Evolutionary conservation across 768 basidiomycete genomes (phyloP).

Genomic region (Hortiboletus campestris): DNA sequence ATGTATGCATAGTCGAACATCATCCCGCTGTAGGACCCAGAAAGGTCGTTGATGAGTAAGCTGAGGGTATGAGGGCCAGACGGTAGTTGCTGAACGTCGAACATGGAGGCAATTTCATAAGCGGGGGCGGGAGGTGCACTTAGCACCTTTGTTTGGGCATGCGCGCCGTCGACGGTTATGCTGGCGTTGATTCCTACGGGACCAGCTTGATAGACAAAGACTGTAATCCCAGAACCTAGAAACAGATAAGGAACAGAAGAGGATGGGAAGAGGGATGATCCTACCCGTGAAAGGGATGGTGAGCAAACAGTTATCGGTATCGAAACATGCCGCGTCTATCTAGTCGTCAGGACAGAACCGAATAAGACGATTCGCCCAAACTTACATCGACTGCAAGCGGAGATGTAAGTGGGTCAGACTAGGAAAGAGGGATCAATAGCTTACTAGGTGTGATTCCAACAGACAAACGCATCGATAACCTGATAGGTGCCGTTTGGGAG

Average conservation of each 20-base stretch:
- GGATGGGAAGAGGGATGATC: not conserved
- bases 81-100: slow-evolving; percentile 19
- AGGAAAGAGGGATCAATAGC: not conserved
- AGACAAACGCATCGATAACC: slow-evolving; percentile 20
- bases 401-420: not conserved
- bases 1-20: slow-evolving; percentile 27
- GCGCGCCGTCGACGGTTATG: slow-evolving; percentile 14
- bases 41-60: slow-evolving; percentile 19
- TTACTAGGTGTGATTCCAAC: slow-evolving; percentile 28
- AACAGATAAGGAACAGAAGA: not conserved
- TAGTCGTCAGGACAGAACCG: not conserved
- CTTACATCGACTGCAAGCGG: slow-evolving; percentile 20
- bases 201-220: slow-evolving; percentile 26
- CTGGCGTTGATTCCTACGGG: slow-evolving; percentile 25
- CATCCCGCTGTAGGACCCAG: slow-evolving; percentile 23
- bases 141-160: slow-evolving; percentile 15
- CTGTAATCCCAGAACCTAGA: slow-evolving; percentile 22
- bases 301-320: slow-evolving; percentile 16
- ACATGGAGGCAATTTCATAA: slow-evolving; percentile 26
- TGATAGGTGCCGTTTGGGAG: slow-evolving; percentile 9
- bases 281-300: slow-evolving; percentile 25
- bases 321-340: slow-evolving; percentile 22
- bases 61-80: slow-evolving; percentile 13
- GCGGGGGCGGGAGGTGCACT: slow-evolving; percentile 17
- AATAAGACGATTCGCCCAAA: not conserved